A percentile compares a stretch with the other conserved stretches of the same genome.
Evolutionary conservation across 495 filamentous ascomycete genomes (phyloP).

Genomic region (Penicillium antarcticum): DNA sequence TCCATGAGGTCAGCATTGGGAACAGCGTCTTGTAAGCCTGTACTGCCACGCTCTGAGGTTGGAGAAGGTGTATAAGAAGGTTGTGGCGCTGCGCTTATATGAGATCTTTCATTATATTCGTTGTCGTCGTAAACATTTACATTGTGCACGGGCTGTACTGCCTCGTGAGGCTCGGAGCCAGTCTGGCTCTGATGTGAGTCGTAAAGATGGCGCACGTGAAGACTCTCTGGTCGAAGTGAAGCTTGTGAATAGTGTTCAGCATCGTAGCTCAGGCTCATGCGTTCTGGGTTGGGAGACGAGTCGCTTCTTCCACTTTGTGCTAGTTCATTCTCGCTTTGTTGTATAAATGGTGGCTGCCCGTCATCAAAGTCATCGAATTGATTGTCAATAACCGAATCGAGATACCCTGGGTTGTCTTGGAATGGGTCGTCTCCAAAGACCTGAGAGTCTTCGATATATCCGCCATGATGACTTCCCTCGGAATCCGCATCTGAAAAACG

Average conservation of each 20-base stretch:
- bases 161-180: neutral
- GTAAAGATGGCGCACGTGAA: neutral
- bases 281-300: neutral
- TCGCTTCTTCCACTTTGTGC: constrained; percentile 1
- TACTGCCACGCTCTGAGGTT: constrained; percentile 23
- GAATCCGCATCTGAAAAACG: constrained; percentile 45
- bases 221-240: neutral
- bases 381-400: constrained; percentile 47
- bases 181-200: constrained; percentile 5
- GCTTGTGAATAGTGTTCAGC: neutral
- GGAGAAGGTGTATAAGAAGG: constrained; percentile 11
- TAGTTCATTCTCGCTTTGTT: neutral
- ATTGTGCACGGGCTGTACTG: neutral
- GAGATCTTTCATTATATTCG: neutral
- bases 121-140: neutral
- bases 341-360: constrained; percentile 19
- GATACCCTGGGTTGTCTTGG: constrained; percentile 45
- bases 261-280: neutral
- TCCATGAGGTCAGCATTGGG: constrained; percentile 54
- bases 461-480: constrained; percentile 24
- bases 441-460: constrained; percentile 31
- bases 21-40: constrained; percentile 18
- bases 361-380: constrained; percentile 42
- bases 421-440: constrained; percentile 33
- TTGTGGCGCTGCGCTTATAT: constrained; percentile 2